Conservation (phyloP, 257 asterid species). For the Paraleonurus japonicus region DNA sequence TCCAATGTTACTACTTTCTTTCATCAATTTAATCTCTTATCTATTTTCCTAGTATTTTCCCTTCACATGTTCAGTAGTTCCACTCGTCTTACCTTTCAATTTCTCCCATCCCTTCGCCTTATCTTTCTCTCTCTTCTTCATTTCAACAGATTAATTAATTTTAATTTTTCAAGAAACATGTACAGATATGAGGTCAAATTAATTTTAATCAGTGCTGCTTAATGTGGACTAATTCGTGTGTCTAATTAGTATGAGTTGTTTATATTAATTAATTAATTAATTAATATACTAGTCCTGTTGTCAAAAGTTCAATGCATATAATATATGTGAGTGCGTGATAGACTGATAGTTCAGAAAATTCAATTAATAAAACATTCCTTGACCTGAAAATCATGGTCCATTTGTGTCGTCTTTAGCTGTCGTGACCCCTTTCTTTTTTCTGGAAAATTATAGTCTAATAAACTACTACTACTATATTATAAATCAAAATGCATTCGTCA, state of each 20-base stretch:
- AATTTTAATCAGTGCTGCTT: background rate
- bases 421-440: slow-evolving; percentile 13
- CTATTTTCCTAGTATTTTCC: background rate
- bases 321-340: slow-evolving; percentile 22
- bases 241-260: background rate
- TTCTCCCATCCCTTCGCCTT: too few relatives aligned
- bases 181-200: too few relatives aligned
- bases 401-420: slow-evolving; percentile 29
- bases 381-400: slow-evolving; percentile 20
- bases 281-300: background rate
- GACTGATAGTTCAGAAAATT: slow-evolving; percentile 25
- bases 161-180: background rate
- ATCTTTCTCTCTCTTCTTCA: background rate
- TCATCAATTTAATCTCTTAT: too few relatives aligned
- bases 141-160: too few relatives aligned
- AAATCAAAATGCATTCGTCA: background rate
- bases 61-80: background rate
- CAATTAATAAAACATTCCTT: slow-evolving; percentile 19
- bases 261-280: background rate
- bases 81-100: background rate
- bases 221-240: background rate
- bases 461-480: too few relatives aligned
- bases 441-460: background rate
- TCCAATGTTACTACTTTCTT: too few relatives aligned
- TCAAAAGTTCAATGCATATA: slow-evolving; percentile 28